Evolutionary conservation across 768 basidiomycete species (phyloP).

Genomic region (Phylloporus scabripes): DNA sequence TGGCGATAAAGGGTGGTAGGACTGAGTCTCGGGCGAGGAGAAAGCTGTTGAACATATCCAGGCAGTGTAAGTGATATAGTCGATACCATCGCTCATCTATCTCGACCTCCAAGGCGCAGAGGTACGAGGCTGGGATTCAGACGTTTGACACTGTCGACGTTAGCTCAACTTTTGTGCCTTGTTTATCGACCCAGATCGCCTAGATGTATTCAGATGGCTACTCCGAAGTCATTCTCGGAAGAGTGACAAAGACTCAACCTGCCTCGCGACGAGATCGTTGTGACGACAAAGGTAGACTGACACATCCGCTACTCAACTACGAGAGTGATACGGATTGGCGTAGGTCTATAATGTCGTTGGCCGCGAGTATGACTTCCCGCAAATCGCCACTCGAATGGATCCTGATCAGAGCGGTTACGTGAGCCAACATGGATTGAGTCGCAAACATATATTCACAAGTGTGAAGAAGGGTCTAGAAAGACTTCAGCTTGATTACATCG

Average conservation of each 20-base stretch:
- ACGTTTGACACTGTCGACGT: conserved; percentile 34
- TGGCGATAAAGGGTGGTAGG: conserved; percentile 44
- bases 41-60: conserved; percentile 42
- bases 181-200: not conserved
- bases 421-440: conserved; percentile 42
- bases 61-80: conserved; percentile 34
- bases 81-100: not conserved
- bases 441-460: conserved; percentile 58
- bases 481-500: conserved; percentile 49
- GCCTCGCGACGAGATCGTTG: conserved; percentile 71
- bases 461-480: conserved; percentile 40
- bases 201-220: conserved; percentile 62
- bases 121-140: conserved; percentile 34
- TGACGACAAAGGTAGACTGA: conserved; percentile 61
- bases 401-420: conserved; percentile 40
- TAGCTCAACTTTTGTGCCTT: conserved; percentile 3
- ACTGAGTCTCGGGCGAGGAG: conserved; percentile 48
- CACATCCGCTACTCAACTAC: not conserved
- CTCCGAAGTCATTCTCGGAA: conserved; percentile 64
- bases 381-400: conserved; percentile 15
- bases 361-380: conserved; percentile 11
- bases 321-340: not conserved
- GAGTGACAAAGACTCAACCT: conserved; percentile 59
- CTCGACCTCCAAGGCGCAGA: conserved; percentile 4
- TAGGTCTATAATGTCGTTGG: conserved; percentile 41